Conservation (phyloP, 495 filamentous ascomycete species). For the Hyaloscypha finlandica region DNA sequence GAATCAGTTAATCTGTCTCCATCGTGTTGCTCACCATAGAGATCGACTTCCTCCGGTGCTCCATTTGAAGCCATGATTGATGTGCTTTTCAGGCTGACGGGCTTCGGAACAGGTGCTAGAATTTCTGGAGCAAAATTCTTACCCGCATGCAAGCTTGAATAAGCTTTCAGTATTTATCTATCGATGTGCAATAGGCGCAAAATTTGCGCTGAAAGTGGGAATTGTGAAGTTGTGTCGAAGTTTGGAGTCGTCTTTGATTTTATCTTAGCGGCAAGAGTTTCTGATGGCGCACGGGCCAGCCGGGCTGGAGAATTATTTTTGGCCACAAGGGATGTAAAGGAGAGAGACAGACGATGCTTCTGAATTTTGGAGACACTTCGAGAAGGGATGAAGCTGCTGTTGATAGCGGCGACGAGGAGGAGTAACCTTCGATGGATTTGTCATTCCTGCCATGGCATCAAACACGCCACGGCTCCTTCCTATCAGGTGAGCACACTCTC, state of each 20-base stretch:
- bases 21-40: constrained; percentile 59
- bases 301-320: constrained; percentile 9
- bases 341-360: constrained; percentile 2
- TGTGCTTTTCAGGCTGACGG: background rate
- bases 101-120: background rate
- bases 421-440: constrained; percentile 29
- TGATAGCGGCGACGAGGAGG: constrained; percentile 13
- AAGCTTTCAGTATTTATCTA: background rate
- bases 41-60: constrained; percentile 47
- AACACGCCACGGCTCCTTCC: constrained; percentile 7
- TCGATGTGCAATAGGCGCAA: background rate
- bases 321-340: background rate
- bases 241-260: constrained; percentile 17
- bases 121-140: background rate
- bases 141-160: background rate
- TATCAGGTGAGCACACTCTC: background rate
- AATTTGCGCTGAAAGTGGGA: background rate
- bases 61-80: constrained; percentile 31
- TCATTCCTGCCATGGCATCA: constrained; percentile 23
- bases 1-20: background rate
- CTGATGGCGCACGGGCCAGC: constrained; percentile 15
- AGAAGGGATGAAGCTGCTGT: constrained; percentile 26
- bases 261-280: constrained; percentile 26
- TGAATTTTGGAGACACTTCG: background rate
- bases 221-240: constrained; percentile 2